Conservation (phyloP, 495 filamentous ascomycete species). For the Schizothecium vesticola region DNA sequence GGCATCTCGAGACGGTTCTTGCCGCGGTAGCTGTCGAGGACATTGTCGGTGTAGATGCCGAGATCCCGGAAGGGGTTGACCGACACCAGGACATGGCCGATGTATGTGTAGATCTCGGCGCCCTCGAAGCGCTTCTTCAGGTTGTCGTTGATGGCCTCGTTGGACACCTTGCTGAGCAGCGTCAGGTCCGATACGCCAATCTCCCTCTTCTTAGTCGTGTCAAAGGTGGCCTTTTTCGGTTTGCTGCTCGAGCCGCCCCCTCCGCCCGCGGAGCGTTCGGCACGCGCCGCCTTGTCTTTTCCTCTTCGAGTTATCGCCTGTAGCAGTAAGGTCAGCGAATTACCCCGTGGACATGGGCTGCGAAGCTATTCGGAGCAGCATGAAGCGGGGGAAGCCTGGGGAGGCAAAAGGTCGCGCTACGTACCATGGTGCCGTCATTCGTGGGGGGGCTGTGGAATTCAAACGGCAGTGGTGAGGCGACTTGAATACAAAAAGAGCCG, state of each 20-base stretch:
- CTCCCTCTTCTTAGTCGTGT: constrained; percentile 97
- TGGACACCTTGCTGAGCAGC: constrained; percentile 94
- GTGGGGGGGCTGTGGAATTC: not conserved
- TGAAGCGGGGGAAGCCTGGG: not conserved
- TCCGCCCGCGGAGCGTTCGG: constrained; percentile 46
- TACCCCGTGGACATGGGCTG: not conserved
- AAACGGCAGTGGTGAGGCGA: not conserved
- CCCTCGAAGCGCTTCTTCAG: constrained; percentile 95
- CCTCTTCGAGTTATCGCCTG: constrained; percentile 54
- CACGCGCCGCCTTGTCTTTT: constrained; percentile 61
- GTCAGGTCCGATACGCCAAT: constrained; percentile 98
- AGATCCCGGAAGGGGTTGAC: constrained; percentile 98
- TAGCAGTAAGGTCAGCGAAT: not conserved
- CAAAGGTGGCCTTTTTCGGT: constrained; percentile 92
- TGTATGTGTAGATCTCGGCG: constrained; percentile 98
- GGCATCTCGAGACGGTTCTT: constrained; percentile 96
- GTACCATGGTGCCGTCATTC: not conserved
- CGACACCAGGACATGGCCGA: constrained; percentile 98
- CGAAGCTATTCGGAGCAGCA: not conserved
- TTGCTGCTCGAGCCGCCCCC: constrained; percentile 53
- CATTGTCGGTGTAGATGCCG: constrained; percentile 94
- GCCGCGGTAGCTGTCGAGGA: constrained; percentile 84
- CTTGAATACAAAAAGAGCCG: not conserved
- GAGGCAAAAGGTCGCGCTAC: not conserved
- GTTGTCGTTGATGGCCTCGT: constrained; percentile 99